phyloP scores from a whole-genome alignment of 2,329 filamentous ascomycete species.

The Colletotrichum aenigma region DNA sequence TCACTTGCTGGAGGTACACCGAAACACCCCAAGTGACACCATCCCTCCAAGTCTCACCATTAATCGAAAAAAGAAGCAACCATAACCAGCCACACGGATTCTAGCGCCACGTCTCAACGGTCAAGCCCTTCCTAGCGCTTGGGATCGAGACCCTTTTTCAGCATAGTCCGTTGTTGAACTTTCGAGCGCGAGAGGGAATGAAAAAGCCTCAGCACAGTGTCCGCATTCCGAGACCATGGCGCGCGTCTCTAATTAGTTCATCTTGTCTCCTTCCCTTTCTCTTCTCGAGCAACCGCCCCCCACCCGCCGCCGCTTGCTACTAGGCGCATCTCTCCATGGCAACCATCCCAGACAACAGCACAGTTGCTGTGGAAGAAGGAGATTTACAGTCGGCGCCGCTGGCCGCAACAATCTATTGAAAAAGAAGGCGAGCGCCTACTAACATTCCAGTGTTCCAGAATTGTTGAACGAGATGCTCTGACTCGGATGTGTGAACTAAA shows the following conservation, averaged over 20 bases:
- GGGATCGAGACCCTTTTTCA: not conserved
- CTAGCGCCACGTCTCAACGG: not conserved
- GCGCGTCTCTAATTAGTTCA: not conserved
- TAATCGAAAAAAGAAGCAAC: not conserved
- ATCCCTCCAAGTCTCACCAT: not conserved
- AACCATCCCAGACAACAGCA: not conserved
- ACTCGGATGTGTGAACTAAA: not conserved
- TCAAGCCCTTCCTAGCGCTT: not conserved
- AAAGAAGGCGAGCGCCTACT: not conserved
- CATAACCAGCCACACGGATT: not conserved
- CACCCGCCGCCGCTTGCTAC: not conserved
- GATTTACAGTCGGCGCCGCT: not conserved
- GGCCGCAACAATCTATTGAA: not conserved
- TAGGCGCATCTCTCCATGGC: not conserved
- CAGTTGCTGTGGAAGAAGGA: not conserved
- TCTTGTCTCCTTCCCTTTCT: not conserved
- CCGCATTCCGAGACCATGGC: not conserved
- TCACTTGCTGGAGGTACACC: not conserved
- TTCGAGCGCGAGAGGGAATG: not conserved
- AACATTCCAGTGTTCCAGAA: not conserved
- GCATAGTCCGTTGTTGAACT: not conserved
- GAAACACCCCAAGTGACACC: not conserved
- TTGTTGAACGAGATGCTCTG: not conserved
- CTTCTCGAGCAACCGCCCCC: not conserved
- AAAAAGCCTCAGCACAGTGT: not conserved